Evolutionary conservation across 1,139 yeast species (phyloP).

Genomic region (Dujonia santamariae): DNA sequence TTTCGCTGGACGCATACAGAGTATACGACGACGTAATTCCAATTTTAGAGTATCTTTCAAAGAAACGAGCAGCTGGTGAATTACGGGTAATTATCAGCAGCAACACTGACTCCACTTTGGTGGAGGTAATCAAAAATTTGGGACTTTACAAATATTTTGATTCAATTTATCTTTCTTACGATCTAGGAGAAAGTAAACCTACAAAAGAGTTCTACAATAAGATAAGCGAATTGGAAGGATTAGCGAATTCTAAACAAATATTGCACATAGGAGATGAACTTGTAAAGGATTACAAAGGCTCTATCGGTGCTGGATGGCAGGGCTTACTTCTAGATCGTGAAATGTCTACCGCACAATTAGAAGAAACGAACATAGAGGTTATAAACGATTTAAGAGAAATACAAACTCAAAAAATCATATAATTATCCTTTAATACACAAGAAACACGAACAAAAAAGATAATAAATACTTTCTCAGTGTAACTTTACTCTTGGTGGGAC

Average conservation of each 20-base stretch:
- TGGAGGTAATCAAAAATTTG: constrained; percentile 42
- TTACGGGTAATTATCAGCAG: constrained; percentile 47
- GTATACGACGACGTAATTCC: constrained; percentile 54
- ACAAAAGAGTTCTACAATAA: constrained; percentile 41
- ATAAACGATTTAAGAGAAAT: no score
- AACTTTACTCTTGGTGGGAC: no score
- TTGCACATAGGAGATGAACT: constrained; percentile 72
- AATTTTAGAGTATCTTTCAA: constrained; percentile 33
- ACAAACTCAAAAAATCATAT: no score
- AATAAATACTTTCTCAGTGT: no score
- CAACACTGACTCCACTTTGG: constrained; percentile 58
- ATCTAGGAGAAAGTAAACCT: constrained; percentile 54
- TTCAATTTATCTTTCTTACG: constrained; percentile 50
- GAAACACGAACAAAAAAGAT: no score
- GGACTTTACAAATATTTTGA: constrained; percentile 39
- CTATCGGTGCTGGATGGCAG: constrained; percentile 43
- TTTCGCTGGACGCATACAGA: constrained; percentile 48
- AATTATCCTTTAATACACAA: no score
- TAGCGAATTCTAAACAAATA: constrained; percentile 8
- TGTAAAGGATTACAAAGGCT: constrained; percentile 51
- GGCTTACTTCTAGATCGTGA: constrained; percentile 40
- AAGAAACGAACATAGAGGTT: constrained; percentile 10
- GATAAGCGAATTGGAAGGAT: constrained; percentile 20
- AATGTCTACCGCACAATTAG: constrained; percentile 51
- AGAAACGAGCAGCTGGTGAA: constrained; percentile 14